These are phyloP conservation scores for Phytopythium ostracodes DNA, from an alignment of 352 stramenopile genomes.

Conservation along the genomic window DNA sequence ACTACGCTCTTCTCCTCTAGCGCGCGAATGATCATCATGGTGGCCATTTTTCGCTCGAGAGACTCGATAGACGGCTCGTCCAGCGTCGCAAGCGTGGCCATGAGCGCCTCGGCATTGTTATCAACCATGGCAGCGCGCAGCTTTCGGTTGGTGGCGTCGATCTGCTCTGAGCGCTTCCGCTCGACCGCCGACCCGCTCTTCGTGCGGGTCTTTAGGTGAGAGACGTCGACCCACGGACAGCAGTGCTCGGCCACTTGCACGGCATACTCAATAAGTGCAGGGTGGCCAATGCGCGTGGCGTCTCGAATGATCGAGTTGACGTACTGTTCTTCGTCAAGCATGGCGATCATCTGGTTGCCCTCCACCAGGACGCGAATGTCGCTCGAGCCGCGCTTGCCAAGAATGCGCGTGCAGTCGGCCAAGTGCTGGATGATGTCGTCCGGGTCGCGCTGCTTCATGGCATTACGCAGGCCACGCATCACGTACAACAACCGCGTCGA, in stretches of 20 bases:
- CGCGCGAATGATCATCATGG: constrained; percentile 78
- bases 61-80: constrained; percentile 65
- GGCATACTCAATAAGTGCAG: constrained; percentile 61
- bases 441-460: constrained; percentile 46
- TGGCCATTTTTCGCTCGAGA: constrained; percentile 69
- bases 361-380: constrained; percentile 61
- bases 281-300: constrained; percentile 47
- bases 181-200: constrained; percentile 31
- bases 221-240: constrained; percentile 49
- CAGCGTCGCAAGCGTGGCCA: constrained; percentile 59
- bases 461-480: constrained; percentile 47
- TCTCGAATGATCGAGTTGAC: constrained; percentile 70
- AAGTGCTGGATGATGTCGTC: constrained; percentile 64
- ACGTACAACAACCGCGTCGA: constrained; percentile 54
- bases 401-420: constrained; percentile 47
- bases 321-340: constrained; percentile 74
- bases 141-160: constrained; percentile 42
- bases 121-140: constrained; percentile 56
- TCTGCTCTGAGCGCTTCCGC: constrained; percentile 32
- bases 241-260: constrained; percentile 55
- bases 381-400: constrained; percentile 47
- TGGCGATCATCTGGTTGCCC: constrained; percentile 43
- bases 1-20: constrained; percentile 69
- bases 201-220: constrained; percentile 40
- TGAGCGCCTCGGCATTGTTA: constrained; percentile 64